Evolutionary conservation across 2,329 filamentous ascomycete species (phyloP).

Genomic region (Trichoderma sp.): DNA sequence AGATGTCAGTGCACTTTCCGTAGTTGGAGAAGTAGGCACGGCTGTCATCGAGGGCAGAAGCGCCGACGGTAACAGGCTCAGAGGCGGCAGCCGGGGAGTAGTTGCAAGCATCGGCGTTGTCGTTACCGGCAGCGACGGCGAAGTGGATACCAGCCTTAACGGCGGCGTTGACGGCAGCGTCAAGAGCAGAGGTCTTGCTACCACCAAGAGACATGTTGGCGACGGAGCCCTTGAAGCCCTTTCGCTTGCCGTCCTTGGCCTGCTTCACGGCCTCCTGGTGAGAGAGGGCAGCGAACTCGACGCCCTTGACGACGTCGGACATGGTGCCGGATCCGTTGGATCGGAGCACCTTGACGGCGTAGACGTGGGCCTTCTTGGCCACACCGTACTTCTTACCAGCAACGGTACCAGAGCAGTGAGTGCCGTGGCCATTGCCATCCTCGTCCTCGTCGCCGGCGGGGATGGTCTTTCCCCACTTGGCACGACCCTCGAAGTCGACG

Average conservation of each 20-base stretch:
- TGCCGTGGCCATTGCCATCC: constrained; percentile 97
- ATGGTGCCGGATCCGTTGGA: constrained; percentile 98
- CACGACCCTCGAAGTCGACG: constrained; percentile 96
- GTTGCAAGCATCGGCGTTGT: constrained; percentile 98
- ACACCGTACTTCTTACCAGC: constrained; percentile 99
- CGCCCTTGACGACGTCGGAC: constrained; percentile 98
- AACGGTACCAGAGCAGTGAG: constrained; percentile 97
- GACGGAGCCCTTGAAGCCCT: constrained; percentile 98
- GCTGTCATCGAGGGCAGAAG: constrained; percentile 87
- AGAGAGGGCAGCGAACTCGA: constrained; percentile 84
- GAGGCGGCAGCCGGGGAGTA: constrained; percentile 94
- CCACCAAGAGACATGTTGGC: constrained; percentile 99
- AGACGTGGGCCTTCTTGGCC: constrained; percentile 96
- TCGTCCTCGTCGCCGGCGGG: constrained; percentile 78
- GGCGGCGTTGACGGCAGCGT: constrained; percentile 89
- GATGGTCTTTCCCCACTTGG: constrained; percentile 96
- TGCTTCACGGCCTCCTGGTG: constrained; percentile 73
- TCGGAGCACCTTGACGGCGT: constrained; percentile 96
- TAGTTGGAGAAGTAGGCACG: constrained; percentile 99
- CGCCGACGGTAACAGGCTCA: constrained; percentile 93
- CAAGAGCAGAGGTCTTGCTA: constrained; percentile 90
- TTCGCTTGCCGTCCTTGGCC: constrained; percentile 83
- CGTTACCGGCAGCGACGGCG: constrained; percentile 95
- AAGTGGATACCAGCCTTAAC: constrained; percentile 93
- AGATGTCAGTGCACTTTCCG: constrained; percentile 99